These are phyloP conservation scores for Trichoderma lentiforme DNA, from an alignment of 2,329 filamentous ascomycete genomes.

Conservation along the genomic window DNA sequence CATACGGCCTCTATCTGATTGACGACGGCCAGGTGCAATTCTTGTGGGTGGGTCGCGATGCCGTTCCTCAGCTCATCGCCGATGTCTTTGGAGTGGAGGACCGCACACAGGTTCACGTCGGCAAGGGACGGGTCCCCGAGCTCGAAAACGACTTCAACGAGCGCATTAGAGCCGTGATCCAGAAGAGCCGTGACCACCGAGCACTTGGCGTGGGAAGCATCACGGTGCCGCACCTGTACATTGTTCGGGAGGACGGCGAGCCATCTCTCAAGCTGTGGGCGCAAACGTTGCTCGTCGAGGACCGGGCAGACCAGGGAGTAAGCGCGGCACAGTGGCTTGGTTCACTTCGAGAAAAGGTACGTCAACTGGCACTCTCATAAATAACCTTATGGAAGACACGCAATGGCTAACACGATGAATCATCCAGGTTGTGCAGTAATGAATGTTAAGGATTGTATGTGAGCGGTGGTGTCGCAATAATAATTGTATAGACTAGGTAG, in stretches of 20 bases:
- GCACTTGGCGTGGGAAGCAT: conserved; percentile 89
- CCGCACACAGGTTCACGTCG: conserved; percentile 79
- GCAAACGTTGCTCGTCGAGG: conserved; percentile 91
- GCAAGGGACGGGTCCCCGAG: conserved; percentile 82
- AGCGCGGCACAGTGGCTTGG: conserved; percentile 94
- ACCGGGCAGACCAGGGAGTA: conserved; percentile 88
- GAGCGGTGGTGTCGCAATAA: background rate
- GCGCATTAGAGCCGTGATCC: conserved; percentile 80
- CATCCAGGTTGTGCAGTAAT: conserved; percentile 18
- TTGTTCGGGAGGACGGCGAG: conserved; percentile 93
- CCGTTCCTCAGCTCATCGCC: conserved; percentile 79
- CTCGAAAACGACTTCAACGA: conserved; percentile 97
- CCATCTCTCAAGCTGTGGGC: conserved; percentile 95
- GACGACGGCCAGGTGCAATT: conserved; percentile 98
- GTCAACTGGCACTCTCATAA: conserved; percentile 17
- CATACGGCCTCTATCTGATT: conserved; percentile 91
- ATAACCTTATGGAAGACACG: too few relatives aligned
- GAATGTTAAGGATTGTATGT: background rate
- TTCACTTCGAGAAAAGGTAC: conserved; percentile 87
- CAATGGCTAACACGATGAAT: background rate
- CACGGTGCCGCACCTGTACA: conserved; percentile 85
- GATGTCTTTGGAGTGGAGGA: conserved; percentile 91
- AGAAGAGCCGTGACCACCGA: conserved; percentile 87
- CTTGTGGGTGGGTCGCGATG: conserved; percentile 90
- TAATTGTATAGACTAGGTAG: conserved; percentile 16